Evolutionary conservation across 371 early-diverging fungal genomes (phyloP).

Genomic region (Apophysomyces trapeziformis): DNA sequence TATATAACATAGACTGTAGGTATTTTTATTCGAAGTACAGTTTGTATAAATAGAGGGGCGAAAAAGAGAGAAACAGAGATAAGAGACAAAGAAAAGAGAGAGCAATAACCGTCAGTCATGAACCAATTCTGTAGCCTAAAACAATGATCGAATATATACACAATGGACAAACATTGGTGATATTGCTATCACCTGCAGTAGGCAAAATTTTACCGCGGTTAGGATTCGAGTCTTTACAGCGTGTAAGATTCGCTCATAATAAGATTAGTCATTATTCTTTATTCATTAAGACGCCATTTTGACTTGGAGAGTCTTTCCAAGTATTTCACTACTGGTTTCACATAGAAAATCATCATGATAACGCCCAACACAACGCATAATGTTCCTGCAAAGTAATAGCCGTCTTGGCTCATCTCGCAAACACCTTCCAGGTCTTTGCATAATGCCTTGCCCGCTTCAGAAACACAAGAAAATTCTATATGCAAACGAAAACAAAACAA

Average conservation of each 20-base stretch:
- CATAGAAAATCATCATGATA: constrained; percentile 59
- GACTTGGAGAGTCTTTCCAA: constrained; percentile 64
- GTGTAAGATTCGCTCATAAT: not conserved
- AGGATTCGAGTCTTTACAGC: no score
- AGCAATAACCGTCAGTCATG: no score
- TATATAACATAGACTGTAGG: no score
- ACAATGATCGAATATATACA: no score
- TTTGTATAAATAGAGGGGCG: no score
- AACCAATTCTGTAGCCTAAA: no score
- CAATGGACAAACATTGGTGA: no score
- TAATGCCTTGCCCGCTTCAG: constrained; percentile 22
- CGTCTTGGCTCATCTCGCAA: constrained; percentile 75
- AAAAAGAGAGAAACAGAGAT: no score
- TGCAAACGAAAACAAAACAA: not conserved
- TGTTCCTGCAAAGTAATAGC: constrained; percentile 84
- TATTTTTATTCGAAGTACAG: no score
- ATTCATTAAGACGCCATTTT: constrained; percentile 40
- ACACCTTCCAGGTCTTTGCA: constrained; percentile 64
- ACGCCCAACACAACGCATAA: constrained; percentile 71
- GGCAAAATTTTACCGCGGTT: no score
- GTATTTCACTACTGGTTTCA: constrained; percentile 68
- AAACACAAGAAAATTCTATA: constrained; percentile 30
- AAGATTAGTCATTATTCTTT: not conserved
- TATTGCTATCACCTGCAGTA: no score
- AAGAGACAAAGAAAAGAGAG: no score